These are phyloP conservation scores for Dactylonectria macrodidyma DNA, from an alignment of 2,329 filamentous ascomycete genomes.

Conservation along the genomic window DNA sequence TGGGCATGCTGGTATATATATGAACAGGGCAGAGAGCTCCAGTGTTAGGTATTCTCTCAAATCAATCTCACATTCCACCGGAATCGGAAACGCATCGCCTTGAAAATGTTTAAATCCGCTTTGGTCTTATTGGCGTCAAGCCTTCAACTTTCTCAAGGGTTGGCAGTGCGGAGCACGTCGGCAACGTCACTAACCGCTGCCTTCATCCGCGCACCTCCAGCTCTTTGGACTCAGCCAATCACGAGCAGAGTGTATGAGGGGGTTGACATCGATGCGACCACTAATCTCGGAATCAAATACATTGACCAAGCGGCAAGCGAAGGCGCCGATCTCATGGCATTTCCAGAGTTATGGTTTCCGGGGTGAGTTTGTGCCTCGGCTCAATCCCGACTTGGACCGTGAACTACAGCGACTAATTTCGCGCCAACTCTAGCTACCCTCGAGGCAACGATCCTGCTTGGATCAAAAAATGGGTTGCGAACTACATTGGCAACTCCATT, in stretches of 20 bases:
- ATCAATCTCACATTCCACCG: neutral
- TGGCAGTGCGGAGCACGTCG: neutral
- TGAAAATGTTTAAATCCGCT: neutral
- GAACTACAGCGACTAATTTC: neutral
- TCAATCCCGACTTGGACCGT: neutral
- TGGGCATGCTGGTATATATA: neutral
- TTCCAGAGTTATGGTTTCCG: constrained; percentile 17
- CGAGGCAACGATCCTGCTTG: constrained; percentile 18
- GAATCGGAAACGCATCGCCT: neutral
- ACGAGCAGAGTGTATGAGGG: constrained; percentile 13
- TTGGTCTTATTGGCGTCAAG: neutral
- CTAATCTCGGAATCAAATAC: constrained; percentile 12
- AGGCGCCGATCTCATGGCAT: constrained; percentile 16
- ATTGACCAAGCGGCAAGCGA: constrained; percentile 11
- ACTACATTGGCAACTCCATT: constrained; percentile 19
- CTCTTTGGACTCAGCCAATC: constrained; percentile 18
- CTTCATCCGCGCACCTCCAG: constrained; percentile 15
- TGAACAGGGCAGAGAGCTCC: neutral
- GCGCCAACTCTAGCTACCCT: neutral
- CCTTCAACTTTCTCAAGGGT: neutral
- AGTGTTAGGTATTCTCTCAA: too few relatives aligned
- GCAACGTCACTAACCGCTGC: constrained; percentile 11
- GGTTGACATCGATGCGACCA: constrained; percentile 16
- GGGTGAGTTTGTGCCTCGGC: neutral
- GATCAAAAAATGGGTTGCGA: constrained; percentile 15